Evolutionary conservation across 106 monocot genomes (phyloP), one percentile per base, ranked within the genome.

Genomic region (Gastrodia elata): DNA sequence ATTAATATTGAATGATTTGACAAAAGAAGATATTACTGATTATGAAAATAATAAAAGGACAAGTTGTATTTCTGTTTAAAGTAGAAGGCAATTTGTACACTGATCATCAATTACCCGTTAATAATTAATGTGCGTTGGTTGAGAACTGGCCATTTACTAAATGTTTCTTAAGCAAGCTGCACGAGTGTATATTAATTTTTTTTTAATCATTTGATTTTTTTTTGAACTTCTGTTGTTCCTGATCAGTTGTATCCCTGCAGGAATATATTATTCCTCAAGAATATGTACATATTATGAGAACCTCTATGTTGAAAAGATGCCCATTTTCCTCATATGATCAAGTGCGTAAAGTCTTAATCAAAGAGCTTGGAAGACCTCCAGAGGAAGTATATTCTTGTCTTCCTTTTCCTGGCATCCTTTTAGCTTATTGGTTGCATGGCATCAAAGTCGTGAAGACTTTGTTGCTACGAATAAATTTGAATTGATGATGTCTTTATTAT

Each of bases 181-280:
- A 15, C 37, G 4, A 30, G 5, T 38, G 71, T 18, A 20, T 58
- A 39, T 44, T 43, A 38, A 0, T 61, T 5, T 26, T 46, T 3
- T n/a, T 61, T 32, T 0, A 7, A 52, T 22, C 3, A 30, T 61
- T 30, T 30, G 32, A 61, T 30, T 32, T 67, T 37, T 18, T 67
- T 37, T 35, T 35, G 6, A 20, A 27, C 8, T 33, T 16, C 2
- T 39, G 46, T 35, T 26, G 35, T 2, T 69, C 25, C 30, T 38
- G 30, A 20, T 64, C 37, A 24, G 38, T 71, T 80, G 27, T 39
- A 68, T 71, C 79, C 38, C 24, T 72, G 4, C 56, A 94, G 94
- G 92, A 96, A 41, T 96, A 96, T 69, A 80, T 96, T 16, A 78
- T 96, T 70, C 95, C 95, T 72, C 82, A 83, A 70, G 95, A 96